Conservation (phyloP, 148 eudicot species). For the Fagopyrum tataricum region DNA sequence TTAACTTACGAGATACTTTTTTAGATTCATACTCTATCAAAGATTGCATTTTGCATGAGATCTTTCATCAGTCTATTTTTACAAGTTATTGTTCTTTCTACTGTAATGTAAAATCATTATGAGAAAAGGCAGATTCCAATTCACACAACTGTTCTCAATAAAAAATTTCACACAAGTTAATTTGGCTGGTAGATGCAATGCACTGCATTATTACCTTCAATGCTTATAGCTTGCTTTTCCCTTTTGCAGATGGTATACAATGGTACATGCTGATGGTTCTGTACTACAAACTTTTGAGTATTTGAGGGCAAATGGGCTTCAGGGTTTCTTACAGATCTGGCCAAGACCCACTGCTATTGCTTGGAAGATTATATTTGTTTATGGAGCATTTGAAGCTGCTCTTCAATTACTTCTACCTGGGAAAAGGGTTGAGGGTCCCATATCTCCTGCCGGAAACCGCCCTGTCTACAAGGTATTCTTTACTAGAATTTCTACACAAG, state of each 20-base stretch:
- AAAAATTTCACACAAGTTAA: not conserved
- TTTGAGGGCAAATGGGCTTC: conserved; percentile 53
- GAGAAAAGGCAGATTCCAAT: not conserved
- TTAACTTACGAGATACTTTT: not conserved
- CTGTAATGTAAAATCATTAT: not conserved
- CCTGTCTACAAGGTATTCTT: conserved; percentile 78
- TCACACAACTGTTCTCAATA: no score
- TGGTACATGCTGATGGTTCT: conserved; percentile 97
- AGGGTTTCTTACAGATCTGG: conserved; percentile 69
- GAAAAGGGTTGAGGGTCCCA: conserved; percentile 84
- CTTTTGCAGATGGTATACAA: conserved; percentile 83
- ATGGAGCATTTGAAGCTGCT: conserved; percentile 87
- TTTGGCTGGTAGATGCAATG: not conserved
- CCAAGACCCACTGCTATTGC: conserved; percentile 75
- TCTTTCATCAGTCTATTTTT: not conserved
- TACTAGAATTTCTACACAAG: not conserved
- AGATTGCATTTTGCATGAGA: not conserved
- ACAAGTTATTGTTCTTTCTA: not conserved
- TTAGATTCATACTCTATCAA: not conserved
- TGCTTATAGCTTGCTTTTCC: conserved; percentile 2
- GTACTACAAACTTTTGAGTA: conserved; percentile 45
- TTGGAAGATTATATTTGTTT: conserved; percentile 77
- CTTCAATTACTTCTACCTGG: conserved; percentile 84
- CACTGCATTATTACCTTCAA: not conserved
- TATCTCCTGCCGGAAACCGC: conserved; percentile 81